These are phyloP conservation scores for Neonectria faginata DNA, from an alignment of 2,329 filamentous ascomycete species.

Conservation along the genomic window DNA sequence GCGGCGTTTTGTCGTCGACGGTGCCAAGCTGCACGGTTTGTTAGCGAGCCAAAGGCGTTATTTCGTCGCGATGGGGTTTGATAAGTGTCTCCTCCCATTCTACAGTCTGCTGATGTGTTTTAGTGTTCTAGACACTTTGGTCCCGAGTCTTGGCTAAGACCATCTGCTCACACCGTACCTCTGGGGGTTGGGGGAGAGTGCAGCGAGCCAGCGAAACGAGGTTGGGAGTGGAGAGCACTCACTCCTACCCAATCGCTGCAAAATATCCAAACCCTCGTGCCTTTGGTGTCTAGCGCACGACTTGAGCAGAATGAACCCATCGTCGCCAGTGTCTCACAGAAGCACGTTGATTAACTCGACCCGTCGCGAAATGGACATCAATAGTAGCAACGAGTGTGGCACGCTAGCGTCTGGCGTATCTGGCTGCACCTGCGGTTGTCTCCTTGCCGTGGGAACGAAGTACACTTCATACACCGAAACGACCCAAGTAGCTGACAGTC, in stretches of 20 bases:
- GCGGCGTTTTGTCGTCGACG: slow-evolving; percentile 17
- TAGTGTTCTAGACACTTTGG: neutral
- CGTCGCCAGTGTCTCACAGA: too few relatives aligned
- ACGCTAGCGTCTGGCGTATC: too few relatives aligned
- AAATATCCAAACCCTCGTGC: too few relatives aligned
- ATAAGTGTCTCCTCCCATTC: neutral
- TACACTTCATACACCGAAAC: too few relatives aligned
- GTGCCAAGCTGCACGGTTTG: slow-evolving; percentile 15
- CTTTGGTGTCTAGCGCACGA: too few relatives aligned
- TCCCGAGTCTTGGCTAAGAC: neutral
- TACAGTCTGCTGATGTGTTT: neutral
- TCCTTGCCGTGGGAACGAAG: too few relatives aligned
- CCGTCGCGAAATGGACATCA: too few relatives aligned
- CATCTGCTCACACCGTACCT: neutral
- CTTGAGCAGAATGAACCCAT: neutral
- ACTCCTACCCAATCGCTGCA: neutral
- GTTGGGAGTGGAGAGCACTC: neutral
- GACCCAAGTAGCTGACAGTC: too few relatives aligned
- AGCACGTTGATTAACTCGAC: too few relatives aligned
- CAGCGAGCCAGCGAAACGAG: neutral
- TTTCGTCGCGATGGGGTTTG: neutral
- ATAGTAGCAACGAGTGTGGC: too few relatives aligned
- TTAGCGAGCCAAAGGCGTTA: neutral
- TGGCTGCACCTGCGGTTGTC: too few relatives aligned
- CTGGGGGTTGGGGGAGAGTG: neutral